A percentile compares a stretch with the other conserved stretches of the same genome.
Evolutionary conservation across 768 basidiomycete species (phyloP).

Genomic region (Amanita exitialis): DNA sequence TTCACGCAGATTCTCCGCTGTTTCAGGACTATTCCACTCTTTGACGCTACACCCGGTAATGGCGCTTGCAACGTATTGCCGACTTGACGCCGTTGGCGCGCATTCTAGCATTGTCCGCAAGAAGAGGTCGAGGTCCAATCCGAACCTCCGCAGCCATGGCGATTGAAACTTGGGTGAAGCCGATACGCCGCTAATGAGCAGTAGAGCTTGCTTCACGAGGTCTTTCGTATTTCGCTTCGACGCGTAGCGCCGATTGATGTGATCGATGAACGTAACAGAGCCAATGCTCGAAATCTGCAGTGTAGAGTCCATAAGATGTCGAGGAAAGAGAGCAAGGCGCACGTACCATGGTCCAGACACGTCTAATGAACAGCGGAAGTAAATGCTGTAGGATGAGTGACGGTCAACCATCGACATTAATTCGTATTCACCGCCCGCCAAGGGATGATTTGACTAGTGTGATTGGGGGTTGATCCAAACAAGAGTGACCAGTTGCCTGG

Average conservation of each 20-base stretch:
- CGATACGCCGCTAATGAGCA: background rate
- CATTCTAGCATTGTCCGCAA: constrained; percentile 1
- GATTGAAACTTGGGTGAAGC: background rate
- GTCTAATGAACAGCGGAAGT: background rate
- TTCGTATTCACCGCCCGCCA: background rate
- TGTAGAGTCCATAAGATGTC: background rate
- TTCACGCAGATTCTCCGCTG: constrained; percentile 1
- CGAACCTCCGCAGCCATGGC: constrained; percentile 1
- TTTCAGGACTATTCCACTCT: constrained; percentile 1
- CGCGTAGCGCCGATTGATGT: background rate
- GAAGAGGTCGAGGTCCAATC: background rate
- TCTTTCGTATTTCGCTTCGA: constrained; percentile 3
- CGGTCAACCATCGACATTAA: too few species aligned
- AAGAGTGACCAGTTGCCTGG: background rate
- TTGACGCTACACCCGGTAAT: background rate
- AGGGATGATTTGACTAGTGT: background rate
- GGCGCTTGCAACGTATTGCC: constrained; percentile 5
- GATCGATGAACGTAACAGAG: constrained; percentile 4
- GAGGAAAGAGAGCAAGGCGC: background rate
- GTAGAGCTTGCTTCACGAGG: constrained; percentile 1
- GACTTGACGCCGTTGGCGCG: background rate
- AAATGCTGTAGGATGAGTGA: background rate
- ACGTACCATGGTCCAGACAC: background rate
- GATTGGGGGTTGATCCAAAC: background rate
- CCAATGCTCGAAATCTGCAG: constrained; percentile 4